These are phyloP conservation scores for Alternaria angustiovoidea DNA, from an alignment of 2,329 filamentous ascomycete species.

Conservation along the genomic window DNA sequence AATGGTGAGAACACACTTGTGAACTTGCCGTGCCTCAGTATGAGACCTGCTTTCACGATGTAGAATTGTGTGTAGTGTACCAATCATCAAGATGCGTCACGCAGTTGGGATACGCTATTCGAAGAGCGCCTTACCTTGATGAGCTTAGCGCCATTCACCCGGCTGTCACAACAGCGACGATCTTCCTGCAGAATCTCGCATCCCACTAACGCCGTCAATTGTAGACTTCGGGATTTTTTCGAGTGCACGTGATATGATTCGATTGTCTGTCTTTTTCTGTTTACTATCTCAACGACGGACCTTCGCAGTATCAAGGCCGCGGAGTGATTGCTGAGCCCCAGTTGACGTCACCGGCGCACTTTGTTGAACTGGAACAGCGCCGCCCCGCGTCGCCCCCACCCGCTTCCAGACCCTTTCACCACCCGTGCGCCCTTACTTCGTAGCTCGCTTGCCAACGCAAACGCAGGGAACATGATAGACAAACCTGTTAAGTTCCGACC, in stretches of 20 bases:
- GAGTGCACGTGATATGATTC: not conserved
- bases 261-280: not conserved
- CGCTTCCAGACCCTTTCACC: conserved; percentile 7
- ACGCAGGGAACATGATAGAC: conserved; percentile 21
- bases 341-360: conserved; percentile 37
- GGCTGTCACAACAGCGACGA: conserved; percentile 12
- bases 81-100: conserved; percentile 3
- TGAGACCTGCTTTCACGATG: not conserved
- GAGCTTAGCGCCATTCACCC: not conserved
- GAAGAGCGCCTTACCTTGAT: not conserved
- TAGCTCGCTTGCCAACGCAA: conserved; percentile 9
- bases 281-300: not conserved
- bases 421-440: conserved; percentile 1
- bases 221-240: not conserved
- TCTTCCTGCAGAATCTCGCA: conserved; percentile 4
- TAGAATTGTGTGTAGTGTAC: not conserved
- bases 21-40: conserved; percentile 2
- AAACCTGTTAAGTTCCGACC: conserved; percentile 27
- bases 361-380: conserved; percentile 37
- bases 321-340: conserved; percentile 9
- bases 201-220: not conserved
- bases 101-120: not conserved
- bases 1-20: not conserved
- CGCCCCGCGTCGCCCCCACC: not conserved
- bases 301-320: not conserved